Conservation (phyloP, 176 grass and related monocot genomes). For the Triticum timopheevii region DNA sequence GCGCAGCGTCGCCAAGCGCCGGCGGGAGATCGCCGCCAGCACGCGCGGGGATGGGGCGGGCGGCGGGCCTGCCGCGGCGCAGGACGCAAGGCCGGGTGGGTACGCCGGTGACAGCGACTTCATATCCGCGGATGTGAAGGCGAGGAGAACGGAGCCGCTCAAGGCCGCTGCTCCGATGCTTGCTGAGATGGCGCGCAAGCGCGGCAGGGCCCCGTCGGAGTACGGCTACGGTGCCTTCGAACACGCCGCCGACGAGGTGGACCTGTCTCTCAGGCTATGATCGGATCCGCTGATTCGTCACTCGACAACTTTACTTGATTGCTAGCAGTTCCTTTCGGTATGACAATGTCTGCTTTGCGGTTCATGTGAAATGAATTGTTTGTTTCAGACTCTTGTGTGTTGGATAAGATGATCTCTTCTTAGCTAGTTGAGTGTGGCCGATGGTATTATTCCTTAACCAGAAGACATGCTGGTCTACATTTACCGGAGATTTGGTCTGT, state of each 20-base stretch:
- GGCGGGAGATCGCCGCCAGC: conserved; percentile 42
- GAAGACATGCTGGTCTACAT: conserved; percentile 7
- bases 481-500: conserved; percentile 31
- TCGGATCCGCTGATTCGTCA: neutral
- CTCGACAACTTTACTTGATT: neutral
- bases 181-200: neutral
- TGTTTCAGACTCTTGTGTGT: neutral
- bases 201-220: neutral
- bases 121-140: neutral
- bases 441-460: conserved; percentile 2
- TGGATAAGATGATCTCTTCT: neutral
- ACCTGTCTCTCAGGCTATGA: conserved; percentile 58
- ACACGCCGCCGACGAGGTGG: conserved; percentile 19
- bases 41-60: conserved; percentile 19
- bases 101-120: neutral
- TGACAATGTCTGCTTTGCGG: neutral
- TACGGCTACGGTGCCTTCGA: neutral
- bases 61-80: neutral
- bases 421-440: neutral
- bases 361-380: neutral
- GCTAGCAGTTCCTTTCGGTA: neutral
- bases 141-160: neutral
- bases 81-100: neutral
- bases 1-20: conserved; percentile 62
- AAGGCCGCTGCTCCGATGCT: neutral